Percentiles rank a stretch among this genome's conserved stretches.
These are phyloP conservation scores for Pseudozyma hubeiensis DNA, from an alignment of 1,284 basidiomycete genomes.

Conservation along the genomic window DNA sequence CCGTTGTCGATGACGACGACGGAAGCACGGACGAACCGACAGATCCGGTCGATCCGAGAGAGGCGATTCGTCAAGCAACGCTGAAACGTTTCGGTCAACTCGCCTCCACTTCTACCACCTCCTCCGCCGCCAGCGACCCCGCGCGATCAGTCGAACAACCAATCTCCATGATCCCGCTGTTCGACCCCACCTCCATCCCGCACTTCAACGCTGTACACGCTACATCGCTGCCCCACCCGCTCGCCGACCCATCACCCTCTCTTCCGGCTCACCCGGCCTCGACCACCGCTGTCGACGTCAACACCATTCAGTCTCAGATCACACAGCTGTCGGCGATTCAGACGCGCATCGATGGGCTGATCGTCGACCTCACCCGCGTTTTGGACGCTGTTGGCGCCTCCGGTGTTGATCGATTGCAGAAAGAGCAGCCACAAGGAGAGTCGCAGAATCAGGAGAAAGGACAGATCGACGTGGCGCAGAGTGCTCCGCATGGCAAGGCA, in stretches of 20 bases:
- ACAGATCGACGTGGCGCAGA: background rate
- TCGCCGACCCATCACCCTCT: conserved; percentile 9
- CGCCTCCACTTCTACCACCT: background rate
- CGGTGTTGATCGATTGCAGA: no score
- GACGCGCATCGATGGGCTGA: conserved; percentile 22
- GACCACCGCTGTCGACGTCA: background rate
- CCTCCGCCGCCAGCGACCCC: background rate
- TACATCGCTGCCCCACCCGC: conserved; percentile 44
- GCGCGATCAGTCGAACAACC: conserved; percentile 18
- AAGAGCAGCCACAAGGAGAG: background rate
- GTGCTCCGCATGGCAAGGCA: no score
- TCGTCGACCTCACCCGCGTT: conserved; percentile 18
- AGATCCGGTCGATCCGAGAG: conserved; percentile 40
- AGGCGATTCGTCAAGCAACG: conserved; percentile 47
- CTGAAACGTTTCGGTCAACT: conserved; percentile 24
- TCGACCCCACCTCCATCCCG: conserved; percentile 48
- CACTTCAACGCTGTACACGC: conserved; percentile 54
- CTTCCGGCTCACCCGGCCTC: background rate
- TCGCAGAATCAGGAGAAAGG: background rate
- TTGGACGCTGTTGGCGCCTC: conserved; percentile 10
- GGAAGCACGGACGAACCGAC: background rate
- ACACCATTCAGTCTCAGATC: conserved; percentile 18
- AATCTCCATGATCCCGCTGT: conserved; percentile 56
- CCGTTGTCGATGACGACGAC: background rate
- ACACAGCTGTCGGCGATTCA: conserved; percentile 13